These are phyloP conservation scores for Diutina siamensis DNA, from an alignment of 1,139 yeast species.

Conservation along the genomic window DNA sequence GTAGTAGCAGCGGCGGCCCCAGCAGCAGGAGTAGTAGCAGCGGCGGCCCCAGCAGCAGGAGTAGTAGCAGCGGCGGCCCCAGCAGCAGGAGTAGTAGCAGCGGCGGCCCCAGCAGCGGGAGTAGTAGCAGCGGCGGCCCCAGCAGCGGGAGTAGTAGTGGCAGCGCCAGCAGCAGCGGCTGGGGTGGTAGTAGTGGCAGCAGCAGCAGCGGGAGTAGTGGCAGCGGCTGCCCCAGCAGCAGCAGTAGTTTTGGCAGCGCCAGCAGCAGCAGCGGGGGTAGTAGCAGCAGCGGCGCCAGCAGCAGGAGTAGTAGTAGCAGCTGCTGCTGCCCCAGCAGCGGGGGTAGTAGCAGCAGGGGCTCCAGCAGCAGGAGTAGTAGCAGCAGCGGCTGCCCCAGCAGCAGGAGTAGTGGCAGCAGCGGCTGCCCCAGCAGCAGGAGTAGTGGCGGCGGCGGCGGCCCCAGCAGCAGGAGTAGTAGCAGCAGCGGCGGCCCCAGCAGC, in stretches of 20 bases:
- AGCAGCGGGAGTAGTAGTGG: background rate
- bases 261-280: background rate
- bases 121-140: background rate
- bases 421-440: background rate
- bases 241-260: background rate
- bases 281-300: background rate
- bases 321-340: background rate
- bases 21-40: background rate
- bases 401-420: background rate
- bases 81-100: background rate
- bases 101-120: background rate
- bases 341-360: background rate
- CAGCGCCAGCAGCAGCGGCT: background rate
- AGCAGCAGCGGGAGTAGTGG: background rate
- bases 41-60: background rate
- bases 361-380: background rate
- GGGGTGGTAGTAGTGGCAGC: background rate
- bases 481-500: background rate
- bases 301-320: conserved; percentile 3
- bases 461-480: background rate
- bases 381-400: background rate
- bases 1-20: background rate
- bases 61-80: background rate
- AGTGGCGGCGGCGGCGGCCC: background rate
- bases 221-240: background rate